phyloP scores from a whole-genome alignment of 2,329 filamentous ascomycete genomes.

The Cercospora citrullina region DNA sequence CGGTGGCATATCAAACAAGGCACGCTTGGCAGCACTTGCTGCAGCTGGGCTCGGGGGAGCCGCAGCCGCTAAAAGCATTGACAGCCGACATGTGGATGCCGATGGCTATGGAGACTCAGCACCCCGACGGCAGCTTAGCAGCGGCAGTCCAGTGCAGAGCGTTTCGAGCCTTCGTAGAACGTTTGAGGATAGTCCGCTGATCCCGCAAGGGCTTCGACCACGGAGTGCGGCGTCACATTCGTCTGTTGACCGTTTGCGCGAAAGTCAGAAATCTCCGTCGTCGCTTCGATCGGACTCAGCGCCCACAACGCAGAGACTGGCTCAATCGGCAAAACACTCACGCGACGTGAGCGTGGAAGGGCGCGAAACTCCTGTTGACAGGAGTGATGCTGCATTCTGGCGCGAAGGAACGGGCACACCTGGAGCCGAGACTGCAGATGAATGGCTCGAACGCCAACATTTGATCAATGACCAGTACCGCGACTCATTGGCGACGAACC shows the following conservation, averaged over 20 bases:
- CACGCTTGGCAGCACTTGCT: slow-evolving; percentile 40
- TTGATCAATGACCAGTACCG: slow-evolving; percentile 61
- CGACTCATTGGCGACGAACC: slow-evolving; percentile 42
- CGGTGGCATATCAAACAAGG: slow-evolving; percentile 43
- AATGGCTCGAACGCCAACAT: slow-evolving; percentile 56
- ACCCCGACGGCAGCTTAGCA: slow-evolving; percentile 28
- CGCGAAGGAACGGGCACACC: slow-evolving; percentile 41
- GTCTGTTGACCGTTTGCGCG: slow-evolving; percentile 60
- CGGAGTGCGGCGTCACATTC: slow-evolving; percentile 49
- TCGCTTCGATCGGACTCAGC: slow-evolving; percentile 63
- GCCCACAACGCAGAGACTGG: slow-evolving; percentile 56
- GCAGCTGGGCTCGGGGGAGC: slow-evolving; percentile 44
- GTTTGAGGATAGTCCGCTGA: slow-evolving; percentile 58
- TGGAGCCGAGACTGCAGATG: slow-evolving; percentile 44
- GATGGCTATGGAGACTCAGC: slow-evolving; percentile 35
- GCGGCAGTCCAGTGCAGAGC: slow-evolving; percentile 79
- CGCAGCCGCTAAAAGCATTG: slow-evolving; percentile 63
- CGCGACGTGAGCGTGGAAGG: slow-evolving; percentile 51
- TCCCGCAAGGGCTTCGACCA: slow-evolving; percentile 38
- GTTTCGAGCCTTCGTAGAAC: slow-evolving; percentile 64
- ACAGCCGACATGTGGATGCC: slow-evolving; percentile 52
- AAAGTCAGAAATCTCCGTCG: slow-evolving; percentile 53
- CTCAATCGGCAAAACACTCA: slow-evolving; percentile 54
- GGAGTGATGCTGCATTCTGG: slow-evolving; percentile 51
- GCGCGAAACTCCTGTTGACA: slow-evolving; percentile 33